Evolutionary conservation across 2,329 filamentous ascomycete species (phyloP), one percentile per base, ranked within the genome.

Genomic region (Hypocreales sp.): DNA sequence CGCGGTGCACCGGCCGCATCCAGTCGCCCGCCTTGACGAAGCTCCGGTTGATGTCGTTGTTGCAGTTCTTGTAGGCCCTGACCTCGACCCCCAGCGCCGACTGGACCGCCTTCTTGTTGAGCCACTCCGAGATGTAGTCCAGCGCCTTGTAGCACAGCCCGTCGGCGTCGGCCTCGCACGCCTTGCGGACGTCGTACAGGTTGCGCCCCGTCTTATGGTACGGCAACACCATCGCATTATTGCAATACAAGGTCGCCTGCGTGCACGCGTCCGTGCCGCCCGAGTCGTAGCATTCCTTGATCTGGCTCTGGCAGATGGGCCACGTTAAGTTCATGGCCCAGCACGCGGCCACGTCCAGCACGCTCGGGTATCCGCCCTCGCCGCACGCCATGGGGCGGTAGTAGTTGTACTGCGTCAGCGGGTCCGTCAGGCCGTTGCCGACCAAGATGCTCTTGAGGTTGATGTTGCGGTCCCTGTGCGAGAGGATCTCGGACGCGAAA

Each of bases 371-470:
- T 38, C 87, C 87, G 55, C 87, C 87, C 25, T 93, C 75, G 47
- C 90, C 87, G 48, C 90, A 95, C 34, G 83, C 90, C 90, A 95
- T 95, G 42, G 87, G 87, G 44, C 79, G 79, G 69, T 94, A 95
- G 64, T 92, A 75, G 38, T 76, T 74, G 55, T 94, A 93, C 58
- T 95, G 90, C 24, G 82, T 93, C 40, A 79, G 67, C 31, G 79
- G 79, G 56, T 98, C 87, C 28, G 87, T 94, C 37, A 95, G 68
- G 55, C 90, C 87, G 53, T 98, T 95, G 30, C 87, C 90, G 45
- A 98, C 93, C 36, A 93, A 61, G 35, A 93, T 67, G 20, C 84
- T 92, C 68, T 94, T 79, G 40, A 94, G 75, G 64, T 93, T 93
- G 67, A 94, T 93, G 68, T 93, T 93, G 51, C 80, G 78, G 58